Conservation (phyloP, 495 filamentous ascomycete genomes). For the Cercophora newfieldiana region DNA sequence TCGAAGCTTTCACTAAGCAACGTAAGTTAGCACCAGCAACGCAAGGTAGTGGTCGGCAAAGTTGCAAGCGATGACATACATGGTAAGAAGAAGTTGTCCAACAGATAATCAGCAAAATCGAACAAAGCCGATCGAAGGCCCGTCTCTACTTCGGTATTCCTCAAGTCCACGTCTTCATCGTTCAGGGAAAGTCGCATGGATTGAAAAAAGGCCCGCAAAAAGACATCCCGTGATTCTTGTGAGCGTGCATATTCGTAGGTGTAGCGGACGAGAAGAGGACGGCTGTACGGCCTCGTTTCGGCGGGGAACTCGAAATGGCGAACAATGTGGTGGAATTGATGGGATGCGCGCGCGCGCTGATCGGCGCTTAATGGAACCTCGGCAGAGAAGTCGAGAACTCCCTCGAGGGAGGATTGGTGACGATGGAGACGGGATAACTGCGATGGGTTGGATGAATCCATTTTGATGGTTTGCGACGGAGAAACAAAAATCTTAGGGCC, state of each 20-base stretch:
- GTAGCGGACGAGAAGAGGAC: constrained; percentile 24
- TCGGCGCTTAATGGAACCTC: not conserved
- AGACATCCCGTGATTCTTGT: constrained; percentile 23
- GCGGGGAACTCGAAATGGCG: constrained; percentile 5
- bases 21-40: constrained; percentile 5
- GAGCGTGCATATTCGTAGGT: constrained; percentile 31
- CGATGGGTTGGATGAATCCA: constrained; percentile 1
- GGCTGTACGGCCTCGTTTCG: constrained; percentile 4
- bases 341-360: not conserved
- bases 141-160: not conserved
- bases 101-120: constrained; percentile 28
- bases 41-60: too few species aligned
- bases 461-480: not conserved
- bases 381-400: constrained; percentile 2
- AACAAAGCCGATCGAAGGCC: constrained; percentile 21
- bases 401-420: constrained; percentile 10
- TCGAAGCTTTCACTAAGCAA: constrained; percentile 25
- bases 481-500: too few species aligned
- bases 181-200: constrained; percentile 21
- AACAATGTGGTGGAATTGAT: constrained; percentile 10
- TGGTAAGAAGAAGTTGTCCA: constrained; percentile 32
- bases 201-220: constrained; percentile 28
- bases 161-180: constrained; percentile 20
- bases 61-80: constrained; percentile 18
- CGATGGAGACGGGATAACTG: not conserved